Evolutionary conservation across 805 yeast genomes (phyloP), one percentile per base, ranked within the genome.

Genomic region (Candida golubevii): DNA sequence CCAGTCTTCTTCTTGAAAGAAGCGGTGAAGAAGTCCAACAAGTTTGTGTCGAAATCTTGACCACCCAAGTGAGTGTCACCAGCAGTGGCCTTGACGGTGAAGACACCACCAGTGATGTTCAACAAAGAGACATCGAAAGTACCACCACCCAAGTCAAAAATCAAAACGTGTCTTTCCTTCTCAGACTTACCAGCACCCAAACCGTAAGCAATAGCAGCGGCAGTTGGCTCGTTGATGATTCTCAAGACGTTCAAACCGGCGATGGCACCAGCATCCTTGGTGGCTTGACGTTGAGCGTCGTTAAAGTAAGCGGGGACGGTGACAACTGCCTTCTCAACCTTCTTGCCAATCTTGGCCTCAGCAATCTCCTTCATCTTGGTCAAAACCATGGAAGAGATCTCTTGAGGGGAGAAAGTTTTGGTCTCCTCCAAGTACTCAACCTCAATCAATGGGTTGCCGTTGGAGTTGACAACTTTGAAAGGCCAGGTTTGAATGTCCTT

Each of bases 81-180:
- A 58, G 76, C 74, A 49, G 97, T 88, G 60, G 96, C 95, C 80
- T 88, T 88, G 63, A 88, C 97, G 66, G 89, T 89, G 78, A 88
- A 88, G 65, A 88, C 89, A 83, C 97, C 97, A 63, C 91, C 96
- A 69, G 89, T 91, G 67, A 88, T 88, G 67, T 87, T 82, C 62
- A 88, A 78, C 58, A 88, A 77, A 41, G 96, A 89, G 53, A 89
- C 97, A 88, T 88, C 97, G 74, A 88, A 88, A 63, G 97, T 88
- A 79, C 97, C 97, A 74, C 97, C 97, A 81, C 97, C 97, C 65
- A 88, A 78, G 74, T 88, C 97, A 78, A 88, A 88, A 63, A 88
- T 88, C 65, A 88, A 78, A 51, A 88, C 91, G 72, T 85, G 83
- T 67, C 72, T 70, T 63, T 69, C 75, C 65, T 71, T 71, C 61